Percentiles rank a stretch among this genome's conserved stretches.
Conservation (phyloP, 2,329 filamentous ascomycete genomes). For the Monilinia fructigena region DNA sequence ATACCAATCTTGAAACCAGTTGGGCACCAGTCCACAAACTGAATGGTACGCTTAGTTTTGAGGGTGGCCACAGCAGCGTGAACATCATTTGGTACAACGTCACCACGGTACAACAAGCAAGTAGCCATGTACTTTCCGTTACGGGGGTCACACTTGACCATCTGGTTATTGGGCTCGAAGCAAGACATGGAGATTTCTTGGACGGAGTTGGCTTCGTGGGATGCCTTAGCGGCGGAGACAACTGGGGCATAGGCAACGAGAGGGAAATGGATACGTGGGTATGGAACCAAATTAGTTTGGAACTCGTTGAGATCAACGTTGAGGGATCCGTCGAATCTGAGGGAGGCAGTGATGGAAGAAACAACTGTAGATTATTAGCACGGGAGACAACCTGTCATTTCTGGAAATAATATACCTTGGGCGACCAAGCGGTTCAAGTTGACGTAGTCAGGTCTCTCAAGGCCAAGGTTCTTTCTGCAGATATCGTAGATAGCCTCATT, state of each 20-base stretch:
- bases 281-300: constrained; percentile 68
- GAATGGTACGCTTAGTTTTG: constrained; percentile 66
- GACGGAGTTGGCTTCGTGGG: constrained; percentile 49
- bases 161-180: constrained; percentile 68
- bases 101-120: constrained; percentile 64
- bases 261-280: constrained; percentile 66
- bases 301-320: constrained; percentile 69
- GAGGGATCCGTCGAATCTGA: constrained; percentile 64
- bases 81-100: constrained; percentile 63
- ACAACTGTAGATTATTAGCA: constrained; percentile 67
- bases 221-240: constrained; percentile 58
- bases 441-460: constrained; percentile 62
- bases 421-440: constrained; percentile 66
- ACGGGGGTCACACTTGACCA: constrained; percentile 64
- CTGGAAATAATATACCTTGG: constrained; percentile 63
- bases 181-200: constrained; percentile 38
- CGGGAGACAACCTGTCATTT: neutral
- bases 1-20: constrained; percentile 99
- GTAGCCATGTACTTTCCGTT: constrained; percentile 70
- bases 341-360: constrained; percentile 63
- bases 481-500: constrained; percentile 70
- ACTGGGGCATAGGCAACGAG: constrained; percentile 65
- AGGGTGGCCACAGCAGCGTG: constrained; percentile 58
- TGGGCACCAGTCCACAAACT: constrained; percentile 98
- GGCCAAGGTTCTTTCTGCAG: constrained; percentile 62